phyloP scores from a whole-genome alignment of 345 rosid species.

The Balakata baccata region DNA sequence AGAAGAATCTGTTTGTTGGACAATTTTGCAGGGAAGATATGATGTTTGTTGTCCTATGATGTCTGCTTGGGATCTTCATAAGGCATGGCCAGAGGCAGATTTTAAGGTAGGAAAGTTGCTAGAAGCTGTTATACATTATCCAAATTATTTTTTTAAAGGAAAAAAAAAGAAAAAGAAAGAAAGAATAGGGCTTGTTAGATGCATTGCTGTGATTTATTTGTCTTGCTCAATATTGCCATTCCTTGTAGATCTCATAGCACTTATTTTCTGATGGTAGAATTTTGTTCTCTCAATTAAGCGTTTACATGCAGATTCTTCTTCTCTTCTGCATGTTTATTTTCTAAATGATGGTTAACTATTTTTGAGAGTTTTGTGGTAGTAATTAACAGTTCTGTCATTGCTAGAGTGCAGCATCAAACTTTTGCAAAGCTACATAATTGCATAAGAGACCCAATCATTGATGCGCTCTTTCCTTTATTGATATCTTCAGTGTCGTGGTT shows the following conservation, averaged over 20 bases:
- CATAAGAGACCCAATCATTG: neutral
- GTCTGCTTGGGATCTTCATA: slow-evolving; percentile 99
- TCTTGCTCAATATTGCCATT: too few species aligned
- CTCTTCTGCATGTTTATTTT: too few species aligned
- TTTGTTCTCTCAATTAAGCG: too few species aligned
- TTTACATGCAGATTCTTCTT: too few species aligned
- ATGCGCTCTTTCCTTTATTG: neutral
- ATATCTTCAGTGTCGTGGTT: neutral
- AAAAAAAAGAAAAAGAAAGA: too few species aligned
- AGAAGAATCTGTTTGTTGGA: neutral
- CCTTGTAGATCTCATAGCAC: too few species aligned
- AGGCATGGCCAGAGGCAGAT: slow-evolving; percentile 93
- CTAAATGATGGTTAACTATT: too few species aligned
- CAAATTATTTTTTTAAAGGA: too few species aligned
- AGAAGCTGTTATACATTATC: neutral
- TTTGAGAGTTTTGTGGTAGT: neutral
- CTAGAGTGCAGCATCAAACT: neutral
- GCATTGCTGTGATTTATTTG: too few species aligned
- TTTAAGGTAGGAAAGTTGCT: slow-evolving; percentile 51
- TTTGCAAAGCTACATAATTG: too few species aligned
- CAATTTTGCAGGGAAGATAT: slow-evolving; percentile 77
- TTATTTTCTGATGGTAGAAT: too few species aligned
- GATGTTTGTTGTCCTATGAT: slow-evolving; percentile 94
- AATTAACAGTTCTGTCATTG: neutral
- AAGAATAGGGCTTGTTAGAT: too few species aligned